Evolutionary conservation across 441 rosid species (phyloP).

Genomic region (Flueggea neowawraea): DNA sequence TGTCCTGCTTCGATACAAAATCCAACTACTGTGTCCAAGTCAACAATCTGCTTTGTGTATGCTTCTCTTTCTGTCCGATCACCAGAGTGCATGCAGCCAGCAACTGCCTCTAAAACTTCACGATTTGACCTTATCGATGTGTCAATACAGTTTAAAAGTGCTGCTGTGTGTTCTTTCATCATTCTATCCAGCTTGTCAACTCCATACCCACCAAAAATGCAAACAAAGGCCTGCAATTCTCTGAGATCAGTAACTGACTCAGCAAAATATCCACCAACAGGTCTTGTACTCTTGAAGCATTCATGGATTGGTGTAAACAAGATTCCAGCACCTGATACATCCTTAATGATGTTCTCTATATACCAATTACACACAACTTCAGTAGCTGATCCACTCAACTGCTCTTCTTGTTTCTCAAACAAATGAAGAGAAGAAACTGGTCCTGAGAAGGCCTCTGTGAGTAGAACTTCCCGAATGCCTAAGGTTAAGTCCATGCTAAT

Average conservation of each 20-base stretch:
- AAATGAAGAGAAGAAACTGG: conserved; percentile 83
- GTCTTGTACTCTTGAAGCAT: conserved; percentile 98
- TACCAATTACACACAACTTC: conserved; percentile 99
- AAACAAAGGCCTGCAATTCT: conserved; percentile 86
- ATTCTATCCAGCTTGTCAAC: conserved; percentile 88
- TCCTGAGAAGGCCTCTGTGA: conserved; percentile 88
- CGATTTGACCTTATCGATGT: conserved; percentile 89
- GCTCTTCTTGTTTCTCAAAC: conserved; percentile 80
- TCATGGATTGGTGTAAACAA: conserved; percentile 86
- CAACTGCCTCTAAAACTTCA: conserved; percentile 83
- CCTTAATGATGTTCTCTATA: conserved; percentile 97
- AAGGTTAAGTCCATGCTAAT: conserved; percentile 99
- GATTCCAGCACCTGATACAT: conserved; percentile 92
- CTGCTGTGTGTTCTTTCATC: conserved; percentile 98
- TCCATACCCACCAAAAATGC: conserved; percentile 95
- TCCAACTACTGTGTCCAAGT: conserved; percentile 90
- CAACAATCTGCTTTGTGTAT: conserved; percentile 78
- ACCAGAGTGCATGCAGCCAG: conserved; percentile 94
- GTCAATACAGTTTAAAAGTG: conserved; percentile 94
- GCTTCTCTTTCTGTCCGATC: conserved; percentile 90
- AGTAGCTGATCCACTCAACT: conserved; percentile 76
- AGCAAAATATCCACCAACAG: conserved; percentile 98
- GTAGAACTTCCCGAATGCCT: conserved; percentile 89
- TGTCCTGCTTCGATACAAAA: conserved; percentile 99
- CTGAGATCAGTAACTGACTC: conserved; percentile 93